Conservation (phyloP, 2,329 filamentous ascomycete species). For the Camptophora hylomeconis region DNA sequence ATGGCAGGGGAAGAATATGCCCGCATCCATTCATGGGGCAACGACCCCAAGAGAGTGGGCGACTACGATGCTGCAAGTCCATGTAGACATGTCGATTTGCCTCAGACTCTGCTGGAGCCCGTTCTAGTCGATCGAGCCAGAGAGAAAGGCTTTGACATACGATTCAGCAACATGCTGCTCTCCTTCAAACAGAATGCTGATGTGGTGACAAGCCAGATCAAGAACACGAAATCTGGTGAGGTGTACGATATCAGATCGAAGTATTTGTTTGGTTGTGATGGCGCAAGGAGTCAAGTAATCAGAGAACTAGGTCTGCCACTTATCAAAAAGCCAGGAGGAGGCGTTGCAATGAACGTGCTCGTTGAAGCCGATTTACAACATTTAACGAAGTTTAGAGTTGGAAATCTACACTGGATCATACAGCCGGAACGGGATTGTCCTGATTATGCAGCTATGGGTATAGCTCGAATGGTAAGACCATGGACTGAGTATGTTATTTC, state of each 20-base stretch:
- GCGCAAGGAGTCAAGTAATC: slow-evolving; percentile 34
- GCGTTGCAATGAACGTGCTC: slow-evolving; percentile 37
- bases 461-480: slow-evolving; percentile 49
- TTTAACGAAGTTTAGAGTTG: slow-evolving; percentile 36
- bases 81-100: slow-evolving; percentile 30
- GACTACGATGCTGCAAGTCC: slow-evolving; percentile 30
- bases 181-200: slow-evolving; percentile 19
- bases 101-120: slow-evolving; percentile 32
- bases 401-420: slow-evolving; percentile 50
- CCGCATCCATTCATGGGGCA: slow-evolving; percentile 30
- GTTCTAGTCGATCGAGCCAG: slow-evolving; percentile 27
- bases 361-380: slow-evolving; percentile 39
- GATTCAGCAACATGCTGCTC: slow-evolving; percentile 27
- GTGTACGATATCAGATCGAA: slow-evolving; percentile 37
- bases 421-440: slow-evolving; percentile 40
- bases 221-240: slow-evolving; percentile 23
- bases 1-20: slow-evolving; percentile 34
- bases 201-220: slow-evolving; percentile 24
- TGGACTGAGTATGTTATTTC: slow-evolving; percentile 53
- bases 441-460: slow-evolving; percentile 36
- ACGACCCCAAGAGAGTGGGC: slow-evolving; percentile 24
- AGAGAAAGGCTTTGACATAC: slow-evolving; percentile 25
- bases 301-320: slow-evolving; percentile 35
- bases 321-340: slow-evolving; percentile 32
- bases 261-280: slow-evolving; percentile 50